Conservation (phyloP, 345 rosid species). For the Eucalyptus curtisii region DNA sequence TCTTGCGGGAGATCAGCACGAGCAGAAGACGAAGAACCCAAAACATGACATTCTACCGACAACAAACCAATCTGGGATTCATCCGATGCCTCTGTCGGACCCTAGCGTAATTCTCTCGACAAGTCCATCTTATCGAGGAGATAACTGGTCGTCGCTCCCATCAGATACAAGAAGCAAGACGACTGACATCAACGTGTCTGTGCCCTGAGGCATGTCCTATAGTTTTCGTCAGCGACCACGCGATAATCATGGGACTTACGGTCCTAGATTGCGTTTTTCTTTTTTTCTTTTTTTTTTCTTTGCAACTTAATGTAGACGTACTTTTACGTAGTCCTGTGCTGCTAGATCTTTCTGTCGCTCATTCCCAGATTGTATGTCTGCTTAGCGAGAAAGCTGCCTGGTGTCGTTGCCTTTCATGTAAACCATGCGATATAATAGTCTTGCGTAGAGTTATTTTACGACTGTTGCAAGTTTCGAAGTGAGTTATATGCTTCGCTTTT, state of each 20-base stretch:
- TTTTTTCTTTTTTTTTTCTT: not conserved
- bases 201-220: slow-evolving; percentile 23
- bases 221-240: not conserved
- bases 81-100: slow-evolving; percentile 22
- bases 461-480: not conserved
- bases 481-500: not conserved
- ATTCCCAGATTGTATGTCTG: not conserved
- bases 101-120: slow-evolving; percentile 16
- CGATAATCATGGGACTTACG: not conserved
- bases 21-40: slow-evolving; percentile 45
- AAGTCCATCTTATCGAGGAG: slow-evolving; percentile 24
- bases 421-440: not conserved
- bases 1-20: slow-evolving; percentile 59
- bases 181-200: slow-evolving; percentile 45
- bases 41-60: slow-evolving; percentile 26
- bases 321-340: not conserved
- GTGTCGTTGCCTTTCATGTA: not conserved
- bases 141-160: slow-evolving; percentile 39
- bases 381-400: not conserved
- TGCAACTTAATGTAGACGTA: not conserved
- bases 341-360: not conserved
- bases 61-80: slow-evolving; percentile 7
- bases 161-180: slow-evolving; percentile 34
- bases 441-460: not conserved
- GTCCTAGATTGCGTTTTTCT: not conserved